Base-by-base conservation (phyloP, 2,329 filamentous ascomycete genomes). In the Xylariaceae sp. region DNA sequence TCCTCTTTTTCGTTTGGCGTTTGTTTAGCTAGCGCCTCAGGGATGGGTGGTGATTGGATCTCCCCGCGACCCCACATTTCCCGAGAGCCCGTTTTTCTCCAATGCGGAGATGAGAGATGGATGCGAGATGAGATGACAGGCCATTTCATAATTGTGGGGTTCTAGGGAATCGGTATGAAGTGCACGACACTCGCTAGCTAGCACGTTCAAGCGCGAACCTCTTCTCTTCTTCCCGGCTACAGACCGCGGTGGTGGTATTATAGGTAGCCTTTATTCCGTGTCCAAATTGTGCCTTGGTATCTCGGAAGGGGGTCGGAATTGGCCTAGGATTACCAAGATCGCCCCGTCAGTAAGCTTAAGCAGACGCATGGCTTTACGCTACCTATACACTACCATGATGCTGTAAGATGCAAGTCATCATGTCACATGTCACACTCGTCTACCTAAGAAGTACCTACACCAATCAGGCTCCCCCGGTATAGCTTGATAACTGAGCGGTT, bases 41-140 rank as follows among this genome's bases (percentile, higher is more conserved):
- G 39, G 32, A 48, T 18, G 16, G 21, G 48, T 29, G 19, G 36
- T 49, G 51, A 47, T 61, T 51, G 61, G 63, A 54, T 48, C 61
- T 56, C 60, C 63, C 61, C 63, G 59, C 57, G 59, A 44, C 61
- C 63, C 63, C 63, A 64, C 63, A 63, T 56, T 62, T 59, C 59
- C 45, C 51, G 34, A 29, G 40, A 44, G 51, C 51, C 51, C 45
- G 51, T 51, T 56, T 53, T 70, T 70, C 69, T 71, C 67, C 68
- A 70, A 71, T 72, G 71, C 71, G 70, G 70, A 72, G 70, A 66
- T 61, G 64, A 41, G 30, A 49, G 41, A 40, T 56, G 53, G 44
- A 34, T 34, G 5, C 3, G 10, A 34, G 32, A 34, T 15, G 32
- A 15, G 32, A 34, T 15, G 9, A 34, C 7, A 12, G 13, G 4